Percentiles rank a stretch among this genome's conserved stretches.
phyloP scores from a whole-genome alignment of 164 flowering plant genomes.

The Vitis amurensis region DNA sequence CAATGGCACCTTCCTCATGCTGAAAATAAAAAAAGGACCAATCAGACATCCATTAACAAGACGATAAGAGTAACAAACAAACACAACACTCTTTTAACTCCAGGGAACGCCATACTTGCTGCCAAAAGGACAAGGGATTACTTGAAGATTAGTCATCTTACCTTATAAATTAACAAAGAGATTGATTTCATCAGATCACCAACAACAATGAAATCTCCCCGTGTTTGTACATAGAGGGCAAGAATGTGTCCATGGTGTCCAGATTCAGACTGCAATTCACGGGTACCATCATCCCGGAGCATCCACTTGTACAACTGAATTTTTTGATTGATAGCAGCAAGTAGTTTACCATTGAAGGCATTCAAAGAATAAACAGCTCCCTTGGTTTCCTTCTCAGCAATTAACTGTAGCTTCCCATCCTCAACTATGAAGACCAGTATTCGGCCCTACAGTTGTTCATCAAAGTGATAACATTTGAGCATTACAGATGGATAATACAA shows the following conservation, averaged over 20 bases:
- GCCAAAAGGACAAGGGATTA: not conserved
- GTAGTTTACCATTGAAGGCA: conserved; percentile 92
- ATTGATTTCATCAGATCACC: conserved; percentile 98
- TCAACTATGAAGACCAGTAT: conserved; percentile 86
- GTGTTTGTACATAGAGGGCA: conserved; percentile 92
- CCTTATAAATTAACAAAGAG: conserved; percentile 91
- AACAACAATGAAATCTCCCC: conserved; percentile 97
- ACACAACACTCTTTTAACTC: no score
- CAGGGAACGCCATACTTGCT: no score
- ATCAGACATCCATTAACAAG: not conserved
- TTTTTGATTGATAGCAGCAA: conserved; percentile 96
- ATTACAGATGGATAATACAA: not conserved
- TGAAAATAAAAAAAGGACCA: conserved; percentile 22
- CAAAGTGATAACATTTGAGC: not conserved
- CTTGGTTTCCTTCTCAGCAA: conserved; percentile 96
- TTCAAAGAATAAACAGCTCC: conserved; percentile 91
- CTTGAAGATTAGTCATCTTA: conserved; percentile 16
- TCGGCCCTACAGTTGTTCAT: conserved; percentile 60
- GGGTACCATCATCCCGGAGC: conserved; percentile 93
- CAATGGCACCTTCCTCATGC: conserved; percentile 99
- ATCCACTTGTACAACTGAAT: conserved; percentile 96
- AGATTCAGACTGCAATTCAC: conserved; percentile 89
- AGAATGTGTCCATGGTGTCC: conserved; percentile 98
- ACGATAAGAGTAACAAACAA: not conserved
- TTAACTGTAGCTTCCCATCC: conserved; percentile 85